These are phyloP conservation scores for Avena sativa DNA, from an alignment of 176 grass and related monocot genomes.

Conservation along the genomic window DNA sequence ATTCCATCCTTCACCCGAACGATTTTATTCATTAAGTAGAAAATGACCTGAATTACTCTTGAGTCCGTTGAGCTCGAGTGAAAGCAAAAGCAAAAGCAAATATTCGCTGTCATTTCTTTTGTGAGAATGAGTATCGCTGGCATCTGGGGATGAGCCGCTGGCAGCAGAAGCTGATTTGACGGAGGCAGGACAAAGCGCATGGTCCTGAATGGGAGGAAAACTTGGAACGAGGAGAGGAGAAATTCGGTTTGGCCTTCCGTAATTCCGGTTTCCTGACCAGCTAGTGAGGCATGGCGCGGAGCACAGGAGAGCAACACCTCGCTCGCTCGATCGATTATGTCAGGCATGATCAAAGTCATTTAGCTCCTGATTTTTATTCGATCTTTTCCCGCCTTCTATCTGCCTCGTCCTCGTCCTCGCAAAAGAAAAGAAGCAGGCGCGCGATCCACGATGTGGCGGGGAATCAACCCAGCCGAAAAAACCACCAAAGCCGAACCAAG, in stretches of 20 bases:
- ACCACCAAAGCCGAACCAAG: neutral
- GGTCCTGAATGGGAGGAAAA: neutral
- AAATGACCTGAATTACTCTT: too few species aligned
- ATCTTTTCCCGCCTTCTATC: neutral
- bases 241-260: neutral
- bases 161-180: neutral
- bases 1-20: too few species aligned
- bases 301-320: neutral
- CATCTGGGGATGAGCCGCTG: neutral
- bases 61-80: too few species aligned
- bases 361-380: neutral
- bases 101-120: too few species aligned
- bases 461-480: neutral
- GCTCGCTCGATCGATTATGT: neutral
- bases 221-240: neutral
- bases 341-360: constrained; percentile 30
- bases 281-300: neutral
- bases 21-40: too few species aligned
- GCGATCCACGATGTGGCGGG: neutral
- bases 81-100: too few species aligned
- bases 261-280: neutral
- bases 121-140: neutral
- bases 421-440: neutral
- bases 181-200: neutral
- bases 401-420: neutral